A percentile compares a stretch with the other conserved stretches of the same genome.
phyloP scores from a whole-genome alignment of 164 flowering plant species.

The Warburgia ugandensis region DNA sequence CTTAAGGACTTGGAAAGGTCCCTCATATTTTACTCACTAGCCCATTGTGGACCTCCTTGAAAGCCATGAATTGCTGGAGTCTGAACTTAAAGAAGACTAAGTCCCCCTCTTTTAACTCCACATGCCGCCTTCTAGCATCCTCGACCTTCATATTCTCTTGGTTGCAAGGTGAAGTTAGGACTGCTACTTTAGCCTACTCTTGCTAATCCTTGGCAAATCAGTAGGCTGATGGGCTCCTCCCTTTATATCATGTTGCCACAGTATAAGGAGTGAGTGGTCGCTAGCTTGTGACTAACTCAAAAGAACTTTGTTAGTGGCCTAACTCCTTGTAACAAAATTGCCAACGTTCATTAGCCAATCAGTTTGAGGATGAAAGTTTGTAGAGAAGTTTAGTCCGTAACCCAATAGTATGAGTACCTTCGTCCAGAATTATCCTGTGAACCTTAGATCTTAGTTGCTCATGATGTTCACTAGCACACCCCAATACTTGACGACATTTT shows the following conservation, averaged over 20 bases:
- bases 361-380: no score
- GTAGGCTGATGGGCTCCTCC: not conserved
- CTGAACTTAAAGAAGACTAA: not conserved
- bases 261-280: no score
- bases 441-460: not conserved
- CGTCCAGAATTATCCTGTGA: not conserved
- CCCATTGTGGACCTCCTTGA: not conserved
- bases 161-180: not conserved
- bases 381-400: not conserved
- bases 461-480: not conserved
- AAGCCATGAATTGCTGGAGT: not conserved
- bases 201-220: constrained; percentile 7
- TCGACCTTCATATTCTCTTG: constrained; percentile 2
- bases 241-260: not conserved
- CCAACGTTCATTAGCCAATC: no score
- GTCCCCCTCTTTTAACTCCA: not conserved
- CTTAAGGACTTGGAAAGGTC: not conserved
- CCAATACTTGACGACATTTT: constrained; percentile 7
- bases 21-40: not conserved
- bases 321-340: not conserved
- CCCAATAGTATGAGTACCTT: not conserved
- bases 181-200: not conserved
- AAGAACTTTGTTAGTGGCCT: not conserved
- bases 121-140: not conserved
- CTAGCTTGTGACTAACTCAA: no score